phyloP scores from a whole-genome alignment of 352 stramenopile genomes.

The Globisporangium emineosum region DNA sequence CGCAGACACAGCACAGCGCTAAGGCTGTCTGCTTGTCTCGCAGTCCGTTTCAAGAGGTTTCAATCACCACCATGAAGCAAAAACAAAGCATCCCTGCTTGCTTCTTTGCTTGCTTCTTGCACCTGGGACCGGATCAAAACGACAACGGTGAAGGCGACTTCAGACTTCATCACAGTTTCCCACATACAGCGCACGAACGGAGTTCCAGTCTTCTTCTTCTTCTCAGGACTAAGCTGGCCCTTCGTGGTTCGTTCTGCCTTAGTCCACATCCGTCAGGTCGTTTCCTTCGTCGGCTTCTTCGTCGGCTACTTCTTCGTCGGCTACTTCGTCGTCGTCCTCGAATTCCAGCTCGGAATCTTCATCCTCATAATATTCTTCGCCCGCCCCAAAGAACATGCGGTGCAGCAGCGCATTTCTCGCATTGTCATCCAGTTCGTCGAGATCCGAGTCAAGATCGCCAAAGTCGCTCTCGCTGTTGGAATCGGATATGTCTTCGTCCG shows the following conservation, averaged over 20 bases:
- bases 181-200: not conserved
- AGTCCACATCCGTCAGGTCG: not conserved
- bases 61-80: not conserved
- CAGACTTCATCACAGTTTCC: not conserved
- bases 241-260: not conserved
- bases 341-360: constrained; percentile 9
- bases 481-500: constrained; percentile 1
- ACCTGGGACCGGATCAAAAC: not conserved
- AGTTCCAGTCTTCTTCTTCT: not conserved
- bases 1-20: no score
- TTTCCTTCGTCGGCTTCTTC: not conserved
- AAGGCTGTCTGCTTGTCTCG: no score
- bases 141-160: not conserved
- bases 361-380: not conserved
- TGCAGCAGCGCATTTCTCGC: constrained; percentile 10
- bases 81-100: not conserved
- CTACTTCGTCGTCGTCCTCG: constrained; percentile 19
- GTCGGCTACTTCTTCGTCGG: constrained; percentile 11
- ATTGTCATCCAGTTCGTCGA: constrained; percentile 9
- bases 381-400: constrained; percentile 4
- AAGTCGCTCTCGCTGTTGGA: not conserved
- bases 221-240: not conserved
- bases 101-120: not conserved
- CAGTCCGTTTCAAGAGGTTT: not conserved
- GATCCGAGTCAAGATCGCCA: not conserved